phyloP scores from a whole-genome alignment of 1,284 basidiomycete species.

The Ceratobasidium sp. region DNA sequence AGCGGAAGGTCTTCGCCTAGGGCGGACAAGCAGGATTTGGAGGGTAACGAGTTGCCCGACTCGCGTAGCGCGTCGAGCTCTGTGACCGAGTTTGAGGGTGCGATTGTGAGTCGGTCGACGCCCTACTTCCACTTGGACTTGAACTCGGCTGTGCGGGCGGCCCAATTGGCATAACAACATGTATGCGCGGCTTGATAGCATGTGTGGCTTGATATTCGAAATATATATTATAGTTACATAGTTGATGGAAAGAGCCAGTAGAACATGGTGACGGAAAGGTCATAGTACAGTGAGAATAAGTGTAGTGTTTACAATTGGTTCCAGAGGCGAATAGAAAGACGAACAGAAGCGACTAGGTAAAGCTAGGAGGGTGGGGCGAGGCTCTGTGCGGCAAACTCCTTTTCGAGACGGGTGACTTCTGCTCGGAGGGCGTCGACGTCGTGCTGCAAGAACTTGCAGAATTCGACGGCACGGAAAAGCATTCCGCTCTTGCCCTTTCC shows the following conservation, averaged over 20 bases:
- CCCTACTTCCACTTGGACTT: constrained; percentile 91
- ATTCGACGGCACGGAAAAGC: constrained; percentile 48
- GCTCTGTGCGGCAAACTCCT: constrained; percentile 20
- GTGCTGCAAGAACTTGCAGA: constrained; percentile 45
- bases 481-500: constrained; percentile 52
- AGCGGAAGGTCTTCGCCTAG: constrained; percentile 16
- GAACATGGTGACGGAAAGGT: background rate
- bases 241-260: background rate
- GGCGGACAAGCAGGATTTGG: constrained; percentile 56
- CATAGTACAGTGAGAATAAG: constrained; percentile 15
- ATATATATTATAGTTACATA: constrained; percentile 15
- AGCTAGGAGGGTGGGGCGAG: background rate
- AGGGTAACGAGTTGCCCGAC: constrained; percentile 46
- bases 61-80: constrained; percentile 45
- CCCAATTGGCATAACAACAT: constrained; percentile 51
- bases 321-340: background rate
- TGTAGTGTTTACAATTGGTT: constrained; percentile 19
- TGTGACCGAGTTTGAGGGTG: constrained; percentile 50
- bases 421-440: constrained; percentile 44
- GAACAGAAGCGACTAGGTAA: background rate
- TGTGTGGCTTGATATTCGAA: background rate
- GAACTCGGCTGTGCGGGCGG: constrained; percentile 74
- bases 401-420: constrained; percentile 46
- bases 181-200: constrained; percentile 15
- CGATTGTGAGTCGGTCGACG: constrained; percentile 67